Percentiles rank a stretch among this genome's conserved stretches.
phyloP scores from a whole-genome alignment of 495 filamentous ascomycete species.

The Penicillium malachiteum region DNA sequence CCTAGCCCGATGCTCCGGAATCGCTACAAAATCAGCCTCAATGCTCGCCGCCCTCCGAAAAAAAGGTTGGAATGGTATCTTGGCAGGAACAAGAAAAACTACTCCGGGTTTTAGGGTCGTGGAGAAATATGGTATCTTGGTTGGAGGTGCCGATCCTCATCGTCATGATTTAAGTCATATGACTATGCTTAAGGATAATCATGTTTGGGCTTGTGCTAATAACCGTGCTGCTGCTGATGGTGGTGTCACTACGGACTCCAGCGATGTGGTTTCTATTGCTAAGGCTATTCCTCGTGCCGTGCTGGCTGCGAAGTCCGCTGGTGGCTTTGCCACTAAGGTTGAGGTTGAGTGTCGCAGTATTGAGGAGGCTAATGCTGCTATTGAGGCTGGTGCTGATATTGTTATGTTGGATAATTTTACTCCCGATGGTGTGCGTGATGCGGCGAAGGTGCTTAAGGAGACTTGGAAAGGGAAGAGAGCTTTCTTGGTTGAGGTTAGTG shows the following conservation, averaged over 20 bases:
- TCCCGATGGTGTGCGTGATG: constrained; percentile 67
- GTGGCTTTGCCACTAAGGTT: constrained; percentile 87
- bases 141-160: constrained; percentile 88
- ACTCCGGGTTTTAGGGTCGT: constrained; percentile 94
- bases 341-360: constrained; percentile 93
- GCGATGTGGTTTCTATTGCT: constrained; percentile 29
- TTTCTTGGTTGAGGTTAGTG: constrained; percentile 88
- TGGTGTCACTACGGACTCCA: constrained; percentile 2
- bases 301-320: constrained; percentile 74
- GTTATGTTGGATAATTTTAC: constrained; percentile 97
- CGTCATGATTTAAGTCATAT: constrained; percentile 88
- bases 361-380: constrained; percentile 85
- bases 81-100: constrained; percentile 96
- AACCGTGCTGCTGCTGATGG: constrained; percentile 32
- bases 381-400: constrained; percentile 86
- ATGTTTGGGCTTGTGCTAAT: constrained; percentile 79
- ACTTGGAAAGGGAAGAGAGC: constrained; percentile 64
- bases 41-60: constrained; percentile 53
- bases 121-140: constrained; percentile 96
- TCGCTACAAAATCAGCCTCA: constrained; percentile 66
- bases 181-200: constrained; percentile 99
- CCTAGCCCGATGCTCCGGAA: constrained; percentile 87
- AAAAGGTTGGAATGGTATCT: constrained; percentile 72
- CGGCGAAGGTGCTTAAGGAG: constrained; percentile 69
- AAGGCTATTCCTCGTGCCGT: constrained; percentile 84